Evolutionary conservation across 179 eudicot species (phyloP), one percentile per base, ranked within the genome.

Genomic region (Silene vulgaris): DNA sequence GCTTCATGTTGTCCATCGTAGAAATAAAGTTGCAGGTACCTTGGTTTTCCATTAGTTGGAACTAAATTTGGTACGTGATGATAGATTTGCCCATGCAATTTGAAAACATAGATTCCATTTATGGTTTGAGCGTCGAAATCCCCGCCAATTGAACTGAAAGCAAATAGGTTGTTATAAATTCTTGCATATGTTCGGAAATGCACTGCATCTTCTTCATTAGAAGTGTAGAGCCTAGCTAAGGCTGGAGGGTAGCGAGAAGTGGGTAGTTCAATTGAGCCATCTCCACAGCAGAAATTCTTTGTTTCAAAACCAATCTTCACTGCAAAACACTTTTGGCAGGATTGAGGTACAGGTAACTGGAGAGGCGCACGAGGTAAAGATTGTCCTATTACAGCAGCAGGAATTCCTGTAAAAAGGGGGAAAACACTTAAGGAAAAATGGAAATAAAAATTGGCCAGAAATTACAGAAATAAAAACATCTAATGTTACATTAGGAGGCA

Each of bases 101-200:
- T n/a, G 17, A 73, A 60, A n/a, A 73, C 32, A 35, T 32, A 73
- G 8, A 73, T 73, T 0, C 66, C 66, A 17, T 73, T 73, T 0
- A 28, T 0, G 1, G 29, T 60, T 0, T 30, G 13, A 0, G 9
- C 45, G 4, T 40, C 9, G 1, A 40, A 40, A 8, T 6, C 45
- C 7, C 45, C 45, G 7, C 45, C 45, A 7, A 40, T 40, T 6
- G 45, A 40, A 40, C 8, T 40, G 4, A 40, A 40, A 40, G 45
- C 45, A 40, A 40, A 40, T 1, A 40, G 1, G 1, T 40, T 40
- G 1, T 40, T 40, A 3, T 40, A 40, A 7, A 7, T 3, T 8
- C 45, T 40, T 6, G 45, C 26, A 16, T 26, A 71, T 3, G 7
- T 71, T 2, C 23, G n/a, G 5, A 52, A 71, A 26, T 71, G 74